Evolutionary conservation across 768 basidiomycete genomes (phyloP), one percentile per base, ranked within the genome.

Genomic region (Serendipita sp.): DNA sequence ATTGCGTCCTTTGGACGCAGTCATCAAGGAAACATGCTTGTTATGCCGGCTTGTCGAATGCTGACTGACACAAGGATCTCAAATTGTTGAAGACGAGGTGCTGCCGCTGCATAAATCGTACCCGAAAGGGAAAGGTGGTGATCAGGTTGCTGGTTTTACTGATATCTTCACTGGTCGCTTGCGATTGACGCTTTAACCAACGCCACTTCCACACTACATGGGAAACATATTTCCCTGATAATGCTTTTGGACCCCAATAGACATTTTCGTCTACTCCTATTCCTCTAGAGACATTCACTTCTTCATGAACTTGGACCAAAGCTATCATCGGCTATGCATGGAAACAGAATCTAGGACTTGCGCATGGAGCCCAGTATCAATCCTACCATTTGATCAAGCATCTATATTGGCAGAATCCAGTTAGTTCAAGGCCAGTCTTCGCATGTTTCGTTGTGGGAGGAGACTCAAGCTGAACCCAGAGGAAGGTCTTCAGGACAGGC

Each of bases 161-260:
- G 95, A 97, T 75, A 94, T 99, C 75, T 99, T 99, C 76, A 97
- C 95, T 2, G 91, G 93, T 64, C 89, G 95, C 67, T 81, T 96
- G 91, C 96, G 15, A 84, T 99, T 52, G 80, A 84, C 43, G 86
- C 89, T 40, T 82, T 99, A 68, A 96, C 94, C 72, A 83, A 91
- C 69, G 84, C 93, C 79, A 83, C 69, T 90, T 90, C 70, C 80
- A 83, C 3, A 82, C 86, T 2, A 84, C 98, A 55, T 78, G 87
- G 62, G 89, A 92, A 74, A 81, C 98, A 69, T 82, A 98, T 72
- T 82, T 99, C 62, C 87, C 84, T 70, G 95, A 98, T 73, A 99
- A 99, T 68, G 95, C 95, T 8, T 97, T 97, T 68, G 95, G 95
- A 23, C 92, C 91, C 37, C 86, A 93, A 70, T 92, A 89, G 34